Percentiles rank a stretch among this genome's conserved stretches.
Evolutionary conservation across 208 protist species (phyloP).

Genomic region (Angomonas deanei): DNA sequence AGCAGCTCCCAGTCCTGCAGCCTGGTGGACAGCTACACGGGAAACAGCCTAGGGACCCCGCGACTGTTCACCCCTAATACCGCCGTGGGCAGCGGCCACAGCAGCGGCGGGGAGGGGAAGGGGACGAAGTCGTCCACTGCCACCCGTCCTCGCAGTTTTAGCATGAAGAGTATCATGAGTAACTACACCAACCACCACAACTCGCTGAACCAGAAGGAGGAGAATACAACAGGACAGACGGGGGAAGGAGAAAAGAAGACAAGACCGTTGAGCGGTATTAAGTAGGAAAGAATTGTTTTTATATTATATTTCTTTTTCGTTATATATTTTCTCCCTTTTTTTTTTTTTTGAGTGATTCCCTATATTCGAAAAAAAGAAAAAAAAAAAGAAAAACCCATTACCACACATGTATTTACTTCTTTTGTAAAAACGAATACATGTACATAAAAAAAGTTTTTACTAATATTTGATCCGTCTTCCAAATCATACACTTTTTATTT

Average conservation of each 20-base stretch:
- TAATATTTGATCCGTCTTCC: not conserved
- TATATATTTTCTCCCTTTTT: slow-evolving; percentile 4
- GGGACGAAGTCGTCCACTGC: not conserved
- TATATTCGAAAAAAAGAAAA: not conserved
- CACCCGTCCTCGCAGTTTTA: not conserved
- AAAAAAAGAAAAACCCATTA: not conserved
- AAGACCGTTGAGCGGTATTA: not conserved
- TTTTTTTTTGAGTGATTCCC: slow-evolving; percentile 5
- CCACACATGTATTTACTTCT: not conserved
- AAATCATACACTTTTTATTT: not conserved
- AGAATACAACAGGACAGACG: too few species aligned
- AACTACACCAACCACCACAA: not conserved
- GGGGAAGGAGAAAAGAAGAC: not conserved
- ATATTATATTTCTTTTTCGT: not conserved
- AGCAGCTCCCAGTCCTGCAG: not conserved
- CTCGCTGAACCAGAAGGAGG: not conserved
- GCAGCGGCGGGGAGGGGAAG: not conserved
- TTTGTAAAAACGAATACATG: not conserved
- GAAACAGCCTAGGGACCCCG: too few species aligned
- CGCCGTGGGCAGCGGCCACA: too few species aligned
- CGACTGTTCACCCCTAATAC: too few species aligned
- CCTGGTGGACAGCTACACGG: too few species aligned
- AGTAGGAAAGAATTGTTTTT: not conserved
- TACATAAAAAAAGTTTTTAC: not conserved
- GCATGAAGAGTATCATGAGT: not conserved